Conservation (phyloP, 129 eudicot genomes). For the Flaveria brownii region DNA sequence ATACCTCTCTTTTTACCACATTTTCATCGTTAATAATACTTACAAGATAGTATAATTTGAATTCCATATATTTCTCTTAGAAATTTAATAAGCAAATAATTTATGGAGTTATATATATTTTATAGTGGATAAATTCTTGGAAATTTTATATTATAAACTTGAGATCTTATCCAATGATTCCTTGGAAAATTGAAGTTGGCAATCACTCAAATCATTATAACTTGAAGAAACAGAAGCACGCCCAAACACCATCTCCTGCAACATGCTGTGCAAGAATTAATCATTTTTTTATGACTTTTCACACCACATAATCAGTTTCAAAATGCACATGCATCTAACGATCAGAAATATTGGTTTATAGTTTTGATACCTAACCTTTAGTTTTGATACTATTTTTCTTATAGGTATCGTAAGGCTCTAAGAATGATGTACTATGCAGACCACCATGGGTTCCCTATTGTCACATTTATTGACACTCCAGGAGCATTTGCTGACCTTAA, state of each 20-base stretch:
- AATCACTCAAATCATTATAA: neutral
- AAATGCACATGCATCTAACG: neutral
- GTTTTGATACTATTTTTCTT: slow-evolving; percentile 13
- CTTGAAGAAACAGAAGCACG: neutral
- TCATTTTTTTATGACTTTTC: neutral
- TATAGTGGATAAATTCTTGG: neutral
- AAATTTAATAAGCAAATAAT: neutral
- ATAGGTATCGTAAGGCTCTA: slow-evolving; percentile 78
- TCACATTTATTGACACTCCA: slow-evolving; percentile 93
- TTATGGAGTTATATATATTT: too few relatives aligned
- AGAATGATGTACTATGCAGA: slow-evolving; percentile 93
- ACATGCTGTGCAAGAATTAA: neutral
- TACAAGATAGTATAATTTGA: neutral
- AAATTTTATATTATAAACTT: neutral
- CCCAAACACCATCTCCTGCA: neutral
- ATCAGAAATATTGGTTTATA: neutral
- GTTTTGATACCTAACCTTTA: neutral
- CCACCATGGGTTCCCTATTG: slow-evolving; percentile 94
- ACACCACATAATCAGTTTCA: neutral
- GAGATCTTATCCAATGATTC: neutral
- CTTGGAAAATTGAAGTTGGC: neutral
- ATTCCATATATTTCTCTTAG: neutral
- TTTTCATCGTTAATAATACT: neutral
- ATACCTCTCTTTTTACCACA: neutral
- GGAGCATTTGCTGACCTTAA: slow-evolving; percentile 94